Evolutionary conservation across 352 stramenopile species (phyloP).

Genomic region (Phytophthora citrophthora): DNA sequence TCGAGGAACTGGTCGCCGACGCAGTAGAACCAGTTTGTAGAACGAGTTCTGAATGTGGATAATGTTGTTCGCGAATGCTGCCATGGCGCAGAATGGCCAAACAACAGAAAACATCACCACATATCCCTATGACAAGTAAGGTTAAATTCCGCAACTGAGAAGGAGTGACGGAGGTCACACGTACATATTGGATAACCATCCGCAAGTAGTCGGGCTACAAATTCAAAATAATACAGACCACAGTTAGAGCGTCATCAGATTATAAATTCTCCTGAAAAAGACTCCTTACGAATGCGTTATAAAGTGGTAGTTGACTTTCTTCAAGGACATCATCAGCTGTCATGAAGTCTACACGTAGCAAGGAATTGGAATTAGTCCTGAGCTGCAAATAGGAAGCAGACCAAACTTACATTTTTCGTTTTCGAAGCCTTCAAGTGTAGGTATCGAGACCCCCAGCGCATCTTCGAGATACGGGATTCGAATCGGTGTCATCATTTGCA

Average conservation of each 20-base stretch:
- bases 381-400: background rate
- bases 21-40: slow-evolving; percentile 79
- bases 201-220: slow-evolving; percentile 79
- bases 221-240: slow-evolving; percentile 2
- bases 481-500: slow-evolving; percentile 90
- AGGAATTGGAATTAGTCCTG: background rate
- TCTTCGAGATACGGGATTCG: slow-evolving; percentile 89
- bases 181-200: slow-evolving; percentile 90
- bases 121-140: slow-evolving; percentile 61
- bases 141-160: background rate
- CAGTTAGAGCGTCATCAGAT: slow-evolving; percentile 1
- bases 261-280: background rate
- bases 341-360: slow-evolving; percentile 64
- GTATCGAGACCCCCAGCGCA: slow-evolving; percentile 73
- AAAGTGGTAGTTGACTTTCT: slow-evolving; percentile 80
- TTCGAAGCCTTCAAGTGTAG: slow-evolving; percentile 81
- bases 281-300: slow-evolving; percentile 81
- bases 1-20: slow-evolving; percentile 71
- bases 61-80: slow-evolving; percentile 79
- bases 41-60: slow-evolving; percentile 88
- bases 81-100: slow-evolving; percentile 85
- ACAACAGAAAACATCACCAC: slow-evolving; percentile 91
- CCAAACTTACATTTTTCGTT: slow-evolving; percentile 71
- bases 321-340: slow-evolving; percentile 85
- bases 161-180: slow-evolving; percentile 4